phyloP scores from a whole-genome alignment of 768 basidiomycete genomes.

The Suillus spraguei region DNA sequence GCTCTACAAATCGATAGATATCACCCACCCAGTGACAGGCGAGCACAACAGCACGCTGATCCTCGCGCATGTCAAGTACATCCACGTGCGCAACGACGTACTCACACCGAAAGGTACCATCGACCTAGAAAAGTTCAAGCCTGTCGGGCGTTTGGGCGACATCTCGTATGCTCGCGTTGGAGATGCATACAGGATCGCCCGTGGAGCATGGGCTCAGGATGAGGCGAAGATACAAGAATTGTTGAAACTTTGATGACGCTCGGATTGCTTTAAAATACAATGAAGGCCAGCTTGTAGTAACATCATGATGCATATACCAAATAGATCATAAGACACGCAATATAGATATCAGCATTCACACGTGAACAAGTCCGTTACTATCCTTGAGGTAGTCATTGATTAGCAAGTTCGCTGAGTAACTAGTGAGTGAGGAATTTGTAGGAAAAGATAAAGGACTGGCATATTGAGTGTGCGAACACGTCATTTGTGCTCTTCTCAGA shows the following conservation, averaged over 20 bases:
- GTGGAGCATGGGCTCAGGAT: conserved; percentile 25
- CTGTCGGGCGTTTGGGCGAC: conserved; percentile 42
- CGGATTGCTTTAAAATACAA: background rate
- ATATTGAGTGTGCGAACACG: no score
- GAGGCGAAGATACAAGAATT: conserved; percentile 17
- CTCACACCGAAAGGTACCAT: conserved; percentile 37
- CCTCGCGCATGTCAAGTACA: conserved; percentile 40
- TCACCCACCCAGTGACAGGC: conserved; percentile 33
- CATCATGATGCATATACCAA: background rate
- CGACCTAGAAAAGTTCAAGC: conserved; percentile 38
- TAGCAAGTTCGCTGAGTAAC: background rate
- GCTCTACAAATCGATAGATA: conserved; percentile 40
- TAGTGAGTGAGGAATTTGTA: no score
- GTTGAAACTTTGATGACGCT: conserved; percentile 3
- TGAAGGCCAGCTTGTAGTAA: background rate
- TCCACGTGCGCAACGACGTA: conserved; percentile 46
- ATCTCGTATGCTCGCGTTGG: conserved; percentile 37
- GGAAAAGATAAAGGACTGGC: no score
- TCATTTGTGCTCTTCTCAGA: no score
- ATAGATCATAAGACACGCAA: background rate
- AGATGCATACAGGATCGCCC: conserved; percentile 29
- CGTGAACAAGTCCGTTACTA: background rate
- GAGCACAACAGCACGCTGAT: conserved; percentile 33
- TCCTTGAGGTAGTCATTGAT: background rate
- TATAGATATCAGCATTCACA: background rate